Evolutionary conservation across 2,329 filamentous ascomycete species (phyloP), one percentile per base, ranked within the genome.

Genomic region (Paramyrothecium sp.): DNA sequence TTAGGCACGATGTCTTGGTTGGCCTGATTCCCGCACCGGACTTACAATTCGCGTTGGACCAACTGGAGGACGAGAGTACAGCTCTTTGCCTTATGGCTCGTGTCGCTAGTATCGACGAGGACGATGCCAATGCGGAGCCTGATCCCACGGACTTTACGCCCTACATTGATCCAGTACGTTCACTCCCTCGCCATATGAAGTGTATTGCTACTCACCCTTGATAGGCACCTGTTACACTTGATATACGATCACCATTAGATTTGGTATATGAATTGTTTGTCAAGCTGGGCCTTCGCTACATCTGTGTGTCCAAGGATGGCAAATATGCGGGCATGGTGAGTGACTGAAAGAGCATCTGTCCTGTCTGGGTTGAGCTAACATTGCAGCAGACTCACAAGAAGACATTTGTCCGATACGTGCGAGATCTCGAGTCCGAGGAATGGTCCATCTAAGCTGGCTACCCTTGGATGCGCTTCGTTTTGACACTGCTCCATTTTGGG

Each of bases 231-330:
- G 84, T 99, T 16, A 85, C 93, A 13, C 79, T 99, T 22, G 95
- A 99, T 68, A 90, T 96, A 30, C 86, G 88, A 63, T 95, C 90
- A 0, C 91, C 95, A 0, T 93, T 98, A 85, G 93, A 98, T 70
- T 77, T 99, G 44, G 95, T 97, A 3, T 97, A 97, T 67, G 95
- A 99, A 71, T 94, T 92, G 67, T 99, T 98, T 71, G 90, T 91
- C 53, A 99, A 99, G 75, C 80, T 99, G 10, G 95, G 95, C 2
- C 75, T 99, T 63, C 82, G 95, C 60, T 98, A 97, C 73, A 89
- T 99, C 53, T 98, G 95, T 70, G 92, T 97, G 4, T 78, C 95
- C 23, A 85, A 84, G 56, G 88, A 97, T 63, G 95, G 95, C 22
- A 86, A 86, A 60, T 99, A 91, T 74, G 90, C 90, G 2, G 95